Conservation (phyloP, 2,329 filamentous ascomycete species). For the Endothia cerciana region DNA sequence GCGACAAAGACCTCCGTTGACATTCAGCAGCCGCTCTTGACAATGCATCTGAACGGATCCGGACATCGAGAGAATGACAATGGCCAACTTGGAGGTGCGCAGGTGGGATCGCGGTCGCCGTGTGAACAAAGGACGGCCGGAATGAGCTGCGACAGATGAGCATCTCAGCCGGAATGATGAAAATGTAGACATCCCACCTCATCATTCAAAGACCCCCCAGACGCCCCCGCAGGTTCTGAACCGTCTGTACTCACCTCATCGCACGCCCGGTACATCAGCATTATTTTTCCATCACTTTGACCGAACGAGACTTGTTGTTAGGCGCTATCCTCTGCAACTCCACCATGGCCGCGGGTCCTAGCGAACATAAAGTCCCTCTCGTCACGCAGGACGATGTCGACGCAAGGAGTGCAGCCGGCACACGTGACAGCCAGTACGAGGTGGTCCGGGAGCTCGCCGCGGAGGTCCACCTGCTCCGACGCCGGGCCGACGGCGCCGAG, state of each 20-base stretch:
- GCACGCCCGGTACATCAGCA: background rate
- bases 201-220: background rate
- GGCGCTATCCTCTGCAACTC: background rate
- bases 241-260: background rate
- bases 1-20: background rate
- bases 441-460: conserved; percentile 30
- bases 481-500: conserved; percentile 37
- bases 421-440: conserved; percentile 2
- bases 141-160: background rate
- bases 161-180: background rate
- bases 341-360: background rate
- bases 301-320: background rate
- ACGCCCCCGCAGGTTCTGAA: too few species aligned
- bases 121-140: background rate
- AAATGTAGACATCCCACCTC: background rate
- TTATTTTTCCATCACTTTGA: background rate
- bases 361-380: conserved; percentile 1
- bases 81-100: background rate
- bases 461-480: conserved; percentile 40
- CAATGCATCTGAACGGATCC: background rate
- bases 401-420: background rate
- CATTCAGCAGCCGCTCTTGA: background rate
- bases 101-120: background rate
- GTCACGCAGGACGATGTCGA: conserved; percentile 13
- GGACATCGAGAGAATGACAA: background rate